Percentiles rank a stretch among this genome's conserved stretches.
phyloP scores from a whole-genome alignment of 768 basidiomycete species.

The Hydnomerulius pinastri region DNA sequence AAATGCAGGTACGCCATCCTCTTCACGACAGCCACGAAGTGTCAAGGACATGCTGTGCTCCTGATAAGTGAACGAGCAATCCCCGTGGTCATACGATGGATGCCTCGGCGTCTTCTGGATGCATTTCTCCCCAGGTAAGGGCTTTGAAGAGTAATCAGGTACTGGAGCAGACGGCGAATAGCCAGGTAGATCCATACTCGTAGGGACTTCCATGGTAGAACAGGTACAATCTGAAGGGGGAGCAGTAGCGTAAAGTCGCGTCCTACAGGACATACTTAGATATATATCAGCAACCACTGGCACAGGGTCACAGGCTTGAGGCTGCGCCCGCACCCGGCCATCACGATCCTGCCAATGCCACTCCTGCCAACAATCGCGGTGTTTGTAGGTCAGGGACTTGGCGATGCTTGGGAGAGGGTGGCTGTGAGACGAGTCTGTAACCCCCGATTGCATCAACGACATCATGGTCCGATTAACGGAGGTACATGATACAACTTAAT shows the following conservation, averaged over 20 bases:
- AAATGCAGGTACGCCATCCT: conserved; percentile 28
- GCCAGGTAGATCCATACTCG: conserved; percentile 38
- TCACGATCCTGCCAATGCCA: conserved; percentile 2
- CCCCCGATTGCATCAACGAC: too few species aligned
- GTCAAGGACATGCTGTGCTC: conserved; percentile 32
- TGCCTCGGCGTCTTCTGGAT: conserved; percentile 48
- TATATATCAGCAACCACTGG: conserved; percentile 25
- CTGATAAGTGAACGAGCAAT: conserved; percentile 31
- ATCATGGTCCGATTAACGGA: too few species aligned
- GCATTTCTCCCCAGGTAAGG: conserved; percentile 50
- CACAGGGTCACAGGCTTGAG: conserved; percentile 3
- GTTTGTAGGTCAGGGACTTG: conserved; percentile 15
- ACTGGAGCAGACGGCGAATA: conserved; percentile 57
- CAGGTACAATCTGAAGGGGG: not conserved
- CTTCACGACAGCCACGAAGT: conserved; percentile 33
- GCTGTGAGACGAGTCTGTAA: conserved; percentile 11
- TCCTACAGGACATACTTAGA: not conserved
- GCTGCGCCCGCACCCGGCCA: conserved; percentile 5
- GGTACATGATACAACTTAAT: too few species aligned
- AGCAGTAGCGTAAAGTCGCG: not conserved
- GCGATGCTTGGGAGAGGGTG: conserved; percentile 15
- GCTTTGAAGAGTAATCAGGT: conserved; percentile 60
- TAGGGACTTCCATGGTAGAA: conserved; percentile 15
- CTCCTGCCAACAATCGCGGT: conserved; percentile 9
- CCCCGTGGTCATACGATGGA: conserved; percentile 10